A percentile compares a stretch with the other conserved stretches of the same genome.
phyloP scores from a whole-genome alignment of 305 asterid genomes.

The Fraxinus xanthoxyloides region DNA sequence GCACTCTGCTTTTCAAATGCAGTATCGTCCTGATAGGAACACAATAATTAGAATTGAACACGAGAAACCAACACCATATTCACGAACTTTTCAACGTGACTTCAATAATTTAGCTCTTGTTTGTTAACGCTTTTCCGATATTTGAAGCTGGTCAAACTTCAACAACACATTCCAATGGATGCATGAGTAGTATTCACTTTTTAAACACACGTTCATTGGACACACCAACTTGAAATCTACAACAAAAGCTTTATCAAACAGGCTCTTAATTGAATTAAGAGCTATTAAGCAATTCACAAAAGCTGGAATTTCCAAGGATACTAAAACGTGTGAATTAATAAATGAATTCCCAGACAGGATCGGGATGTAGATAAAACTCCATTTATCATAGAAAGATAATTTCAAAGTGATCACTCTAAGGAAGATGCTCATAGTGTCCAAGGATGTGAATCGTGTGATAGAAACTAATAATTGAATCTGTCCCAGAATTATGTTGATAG shows the following conservation, averaged over 20 bases:
- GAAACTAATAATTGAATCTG: not conserved
- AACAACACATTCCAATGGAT: not conserved
- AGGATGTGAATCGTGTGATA: not conserved
- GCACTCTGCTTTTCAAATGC: conserved; percentile 91
- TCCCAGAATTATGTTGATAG: conserved; percentile 13
- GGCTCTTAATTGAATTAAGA: not conserved
- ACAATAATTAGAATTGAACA: conserved; percentile 17
- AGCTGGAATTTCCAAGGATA: conserved; percentile 14
- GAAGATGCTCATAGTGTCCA: not conserved
- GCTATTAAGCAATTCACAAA: conserved; percentile 8
- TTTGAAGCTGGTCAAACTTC: not conserved
- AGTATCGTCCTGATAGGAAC: conserved; percentile 66
- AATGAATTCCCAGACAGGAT: not conserved
- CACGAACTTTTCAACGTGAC: not conserved
- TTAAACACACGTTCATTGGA: not conserved
- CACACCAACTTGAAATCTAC: not conserved
- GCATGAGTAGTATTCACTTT: not conserved
- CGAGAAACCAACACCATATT: conserved; percentile 4
- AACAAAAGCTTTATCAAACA: not conserved
- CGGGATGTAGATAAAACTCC: not conserved
- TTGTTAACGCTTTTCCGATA: not conserved
- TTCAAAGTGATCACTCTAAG: not conserved
- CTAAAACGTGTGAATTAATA: not conserved
- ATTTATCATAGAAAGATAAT: not conserved
- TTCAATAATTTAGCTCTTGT: not conserved